Evolutionary conservation across 2,329 filamentous ascomycete species (phyloP), one percentile per base, ranked within the genome.

Genomic region (Colletotrichum filicis): DNA sequence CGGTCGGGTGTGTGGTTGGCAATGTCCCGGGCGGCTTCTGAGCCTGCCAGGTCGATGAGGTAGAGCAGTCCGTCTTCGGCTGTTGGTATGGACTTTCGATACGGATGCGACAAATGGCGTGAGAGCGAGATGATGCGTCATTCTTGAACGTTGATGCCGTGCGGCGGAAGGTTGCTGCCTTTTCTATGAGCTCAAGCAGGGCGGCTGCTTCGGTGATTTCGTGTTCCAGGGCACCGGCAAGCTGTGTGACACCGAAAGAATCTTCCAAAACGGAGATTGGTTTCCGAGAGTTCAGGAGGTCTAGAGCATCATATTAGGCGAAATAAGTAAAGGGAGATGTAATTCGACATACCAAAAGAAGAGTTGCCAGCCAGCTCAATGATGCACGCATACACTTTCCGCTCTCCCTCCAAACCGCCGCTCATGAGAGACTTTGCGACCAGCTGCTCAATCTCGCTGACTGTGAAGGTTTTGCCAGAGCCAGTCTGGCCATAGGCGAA

Each of bases 401-500:
- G 77, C 1, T 75, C 49, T 1, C 79, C 80, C 4, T 76, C 71
- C 0, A 79, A 74, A 0, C 62, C 66, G 3, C 76, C 74, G 1
- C 67, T 76, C 77, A 83, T 80, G 14, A 85, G 58, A 0, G 82
- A 78, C 49, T 80, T 78, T 2, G 82, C 82, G 6, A 85, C 83
- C 2, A 86, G 79, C 12, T 81, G 73, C 75, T 87, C 82, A 0
- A 88, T 77, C 2, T 79, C 78, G 66, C 79, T 84, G 66, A 87
- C 80, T 1, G 85, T 87, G 71, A 79, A 83, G 1, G 85, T 87
- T 77, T 87, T 87, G 14, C 86, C 86, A 1, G 86, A 87, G 8
- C 85, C 85, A 0, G 86, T 87, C 74, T 87, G 86, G 11, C 86
- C 85, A 56, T 87, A 87, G 42, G 84, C 84, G 58, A 87, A 86